phyloP scores from a whole-genome alignment of 129 eudicot genomes.

The Chrysanthemum lavandulifolium region DNA sequence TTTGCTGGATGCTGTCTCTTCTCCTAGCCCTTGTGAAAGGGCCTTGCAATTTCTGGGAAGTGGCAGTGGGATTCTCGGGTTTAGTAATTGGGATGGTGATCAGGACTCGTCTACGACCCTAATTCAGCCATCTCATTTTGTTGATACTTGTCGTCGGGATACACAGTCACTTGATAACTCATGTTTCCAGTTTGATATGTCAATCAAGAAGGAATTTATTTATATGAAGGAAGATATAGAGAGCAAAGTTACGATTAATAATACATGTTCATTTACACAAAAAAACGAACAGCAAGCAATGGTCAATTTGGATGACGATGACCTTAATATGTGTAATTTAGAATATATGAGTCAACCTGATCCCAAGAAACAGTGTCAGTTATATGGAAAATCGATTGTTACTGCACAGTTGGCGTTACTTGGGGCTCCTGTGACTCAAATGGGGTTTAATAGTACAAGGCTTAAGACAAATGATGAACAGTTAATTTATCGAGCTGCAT shows the following conservation, averaged over 20 bases:
- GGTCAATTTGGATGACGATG: constrained; percentile 43
- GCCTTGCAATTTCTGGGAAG: constrained; percentile 27
- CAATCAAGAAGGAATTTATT: constrained; percentile 25
- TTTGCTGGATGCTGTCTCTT: constrained; percentile 40
- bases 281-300: constrained; percentile 29
- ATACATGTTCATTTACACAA: constrained; percentile 24
- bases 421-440: constrained; percentile 28
- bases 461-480: constrained; percentile 61
- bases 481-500: constrained; percentile 50
- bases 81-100: too few species aligned
- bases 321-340: constrained; percentile 66
- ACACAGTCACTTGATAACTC: constrained; percentile 34
- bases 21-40: constrained; percentile 42
- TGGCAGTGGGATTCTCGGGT: too few species aligned
- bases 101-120: too few species aligned
- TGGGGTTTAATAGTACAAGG: constrained; percentile 39
- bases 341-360: constrained; percentile 73
- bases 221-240: constrained; percentile 34
- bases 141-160: neutral
- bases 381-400: constrained; percentile 36
- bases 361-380: constrained; percentile 25
- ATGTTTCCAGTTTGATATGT: constrained; percentile 18
- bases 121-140: too few species aligned
- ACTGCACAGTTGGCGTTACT: constrained; percentile 34
- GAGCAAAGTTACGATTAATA: constrained; percentile 22